Evolutionary conservation across 2,329 filamentous ascomycete genomes (phyloP).

Genomic region (Lachnellula suecica): DNA sequence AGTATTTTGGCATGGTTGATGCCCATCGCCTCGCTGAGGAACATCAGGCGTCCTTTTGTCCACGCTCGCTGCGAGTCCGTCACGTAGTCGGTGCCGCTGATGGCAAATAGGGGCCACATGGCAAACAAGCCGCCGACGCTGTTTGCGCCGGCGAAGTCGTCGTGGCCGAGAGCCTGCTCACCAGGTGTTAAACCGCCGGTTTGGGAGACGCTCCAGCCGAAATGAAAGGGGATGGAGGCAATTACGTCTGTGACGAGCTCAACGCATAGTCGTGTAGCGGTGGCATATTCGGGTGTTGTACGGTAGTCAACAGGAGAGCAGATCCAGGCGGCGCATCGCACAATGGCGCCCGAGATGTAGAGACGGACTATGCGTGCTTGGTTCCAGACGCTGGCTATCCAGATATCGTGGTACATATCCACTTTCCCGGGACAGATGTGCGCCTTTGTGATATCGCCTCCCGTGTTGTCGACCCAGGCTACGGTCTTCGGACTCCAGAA

Average conservation of each 20-base stretch:
- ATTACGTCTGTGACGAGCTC: slow-evolving; percentile 59
- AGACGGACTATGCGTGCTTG: slow-evolving; percentile 52
- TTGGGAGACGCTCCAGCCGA: slow-evolving; percentile 56
- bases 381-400: slow-evolving; percentile 59
- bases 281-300: slow-evolving; percentile 61
- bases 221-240: slow-evolving; percentile 59
- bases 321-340: slow-evolving; percentile 61
- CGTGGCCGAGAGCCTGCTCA: slow-evolving; percentile 46
- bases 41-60: slow-evolving; percentile 51
- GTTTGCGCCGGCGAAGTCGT: slow-evolving; percentile 44
- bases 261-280: slow-evolving; percentile 48
- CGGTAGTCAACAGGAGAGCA: slow-evolving; percentile 61
- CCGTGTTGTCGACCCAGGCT: slow-evolving; percentile 54
- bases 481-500: slow-evolving; percentile 52
- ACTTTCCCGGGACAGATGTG: slow-evolving; percentile 61
- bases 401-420: slow-evolving; percentile 59
- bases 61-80: slow-evolving; percentile 59
- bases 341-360: slow-evolving; percentile 52
- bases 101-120: slow-evolving; percentile 56
- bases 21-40: slow-evolving; percentile 55
- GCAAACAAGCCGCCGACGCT: slow-evolving; percentile 58
- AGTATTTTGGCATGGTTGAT: slow-evolving; percentile 58
- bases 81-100: slow-evolving; percentile 56
- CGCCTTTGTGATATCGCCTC: slow-evolving; percentile 50
- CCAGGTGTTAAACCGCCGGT: slow-evolving; percentile 32